Base-by-base conservation (phyloP, 2,329 filamentous ascomycete species). In the Penicillium palitans region DNA sequence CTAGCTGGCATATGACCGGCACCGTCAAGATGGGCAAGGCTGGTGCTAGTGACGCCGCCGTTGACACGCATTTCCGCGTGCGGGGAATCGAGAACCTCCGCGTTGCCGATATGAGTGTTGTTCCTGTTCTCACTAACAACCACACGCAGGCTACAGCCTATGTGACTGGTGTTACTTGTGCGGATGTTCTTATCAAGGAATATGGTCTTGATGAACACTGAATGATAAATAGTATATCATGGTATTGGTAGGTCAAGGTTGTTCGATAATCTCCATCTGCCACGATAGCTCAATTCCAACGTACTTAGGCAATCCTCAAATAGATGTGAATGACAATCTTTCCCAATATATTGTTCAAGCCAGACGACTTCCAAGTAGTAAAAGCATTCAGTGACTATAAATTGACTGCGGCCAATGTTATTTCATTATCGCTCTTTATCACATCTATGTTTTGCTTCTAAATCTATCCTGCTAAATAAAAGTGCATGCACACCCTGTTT, bases 1-100 rank as follows among this genome's bases (percentile, higher is more conserved):
- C 78, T 2, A 82, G 74, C 56, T 86, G 79, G 81, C 84, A 83
- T 68, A 85, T 80, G 80, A 82, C 76, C 0, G 81, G 83, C 0
- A 87, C 84, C 0, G 78, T 77, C 7, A 81, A 80, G 67, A 87
- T 87, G 84, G 84, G 84, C 0, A 78, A 72, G 60, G 40, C 56
- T 0, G 75, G 68, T 1, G 78, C 81, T 8, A 55, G 58, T 0
- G 74, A 78, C 35, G 78, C 80, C 1, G 81, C 75, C 29, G 81
- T 86, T 7, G 81, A 85, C 66, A 73, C 63, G 0, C 52, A 68
- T 6, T 79, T 78, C 65, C 69, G 69, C 10, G 70, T 79, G 2
- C 66, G 72, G 29, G 77, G 76, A 0, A 60, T 78, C 15, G 63
- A 79, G 41, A 61, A 64, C 6, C 63, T 80, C 39, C 70, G 78